Conservation (phyloP, 768 basidiomycete genomes). For the Termitomyces sp. region DNA sequence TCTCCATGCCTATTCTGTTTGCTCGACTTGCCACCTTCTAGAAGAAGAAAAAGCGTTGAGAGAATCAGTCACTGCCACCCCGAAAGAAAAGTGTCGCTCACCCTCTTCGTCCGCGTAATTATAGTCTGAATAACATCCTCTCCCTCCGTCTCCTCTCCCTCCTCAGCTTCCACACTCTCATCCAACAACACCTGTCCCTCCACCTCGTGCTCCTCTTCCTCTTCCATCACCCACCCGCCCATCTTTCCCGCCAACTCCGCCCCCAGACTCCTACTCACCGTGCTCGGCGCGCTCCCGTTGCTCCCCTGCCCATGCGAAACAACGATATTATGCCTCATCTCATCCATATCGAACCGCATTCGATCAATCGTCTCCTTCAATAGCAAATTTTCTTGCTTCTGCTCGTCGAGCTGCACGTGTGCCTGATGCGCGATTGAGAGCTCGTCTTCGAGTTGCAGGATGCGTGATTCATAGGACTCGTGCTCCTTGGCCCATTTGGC, state of each 20-base stretch:
- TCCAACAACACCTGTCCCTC: conserved; percentile 29
- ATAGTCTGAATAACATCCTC: conserved; percentile 86
- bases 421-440: conserved; percentile 66
- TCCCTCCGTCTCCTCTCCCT: conserved; percentile 56
- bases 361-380: conserved; percentile 96
- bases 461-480: conserved; percentile 66
- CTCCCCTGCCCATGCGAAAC: conserved; percentile 31
- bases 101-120: conserved; percentile 80
- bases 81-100: conserved; percentile 24
- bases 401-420: conserved; percentile 76
- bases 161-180: conserved; percentile 33
- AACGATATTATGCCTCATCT: conserved; percentile 59
- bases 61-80: conserved; percentile 5
- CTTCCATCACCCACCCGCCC: conserved; percentile 37
- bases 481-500: conserved; percentile 67
- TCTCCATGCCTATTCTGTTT: conserved; percentile 40
- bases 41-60: conserved; percentile 5
- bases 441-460: conserved; percentile 68
- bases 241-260: conserved; percentile 68
- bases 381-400: conserved; percentile 91
- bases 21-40: conserved; percentile 69
- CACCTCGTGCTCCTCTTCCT: conserved; percentile 31
- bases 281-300: conserved; percentile 51
- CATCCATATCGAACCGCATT: conserved; percentile 92
- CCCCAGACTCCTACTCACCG: conserved; percentile 70